Evolutionary conservation across 108 stramenopile species (phyloP).

Genomic region (Pseudonitzschia multiseries): DNA sequence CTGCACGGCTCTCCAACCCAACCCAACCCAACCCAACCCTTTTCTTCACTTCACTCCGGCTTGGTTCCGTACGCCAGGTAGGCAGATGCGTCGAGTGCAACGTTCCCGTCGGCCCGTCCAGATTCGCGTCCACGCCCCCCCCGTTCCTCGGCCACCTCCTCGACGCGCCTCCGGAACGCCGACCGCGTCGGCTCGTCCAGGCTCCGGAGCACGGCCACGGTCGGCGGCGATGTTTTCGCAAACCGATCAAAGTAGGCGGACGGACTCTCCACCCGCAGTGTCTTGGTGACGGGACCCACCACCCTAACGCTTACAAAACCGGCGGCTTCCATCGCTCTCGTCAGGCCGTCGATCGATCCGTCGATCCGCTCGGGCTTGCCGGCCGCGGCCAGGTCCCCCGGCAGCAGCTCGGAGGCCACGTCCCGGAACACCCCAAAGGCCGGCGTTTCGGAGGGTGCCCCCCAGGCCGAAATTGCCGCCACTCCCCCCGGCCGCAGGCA

Average conservation of each 20-base stretch:
- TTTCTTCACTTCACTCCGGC: no score
- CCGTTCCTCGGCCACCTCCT: not conserved
- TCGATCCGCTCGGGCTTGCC: not conserved
- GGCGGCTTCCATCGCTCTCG: not conserved
- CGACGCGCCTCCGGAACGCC: not conserved
- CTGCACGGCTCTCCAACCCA: no score
- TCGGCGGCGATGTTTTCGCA: not conserved
- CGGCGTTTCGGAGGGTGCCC: not conserved
- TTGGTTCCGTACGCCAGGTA: constrained; percentile 5
- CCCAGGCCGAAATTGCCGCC: not conserved
- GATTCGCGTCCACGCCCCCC: not conserved
- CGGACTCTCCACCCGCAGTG: not conserved
- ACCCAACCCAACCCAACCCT: no score
- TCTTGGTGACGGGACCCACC: not conserved
- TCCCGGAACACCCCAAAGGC: not conserved
- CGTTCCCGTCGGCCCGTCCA: not conserved
- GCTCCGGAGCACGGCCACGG: not conserved
- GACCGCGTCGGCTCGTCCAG: not conserved
- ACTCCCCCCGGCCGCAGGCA: not conserved
- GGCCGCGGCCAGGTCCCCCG: not conserved
- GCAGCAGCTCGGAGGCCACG: not conserved
- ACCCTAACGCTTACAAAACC: not conserved
- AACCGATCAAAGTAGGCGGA: not conserved
- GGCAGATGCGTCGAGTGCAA: not conserved
- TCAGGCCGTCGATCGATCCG: not conserved